phyloP scores from a whole-genome alignment of 352 stramenopile genomes.

The Pythium phragmitis region DNA sequence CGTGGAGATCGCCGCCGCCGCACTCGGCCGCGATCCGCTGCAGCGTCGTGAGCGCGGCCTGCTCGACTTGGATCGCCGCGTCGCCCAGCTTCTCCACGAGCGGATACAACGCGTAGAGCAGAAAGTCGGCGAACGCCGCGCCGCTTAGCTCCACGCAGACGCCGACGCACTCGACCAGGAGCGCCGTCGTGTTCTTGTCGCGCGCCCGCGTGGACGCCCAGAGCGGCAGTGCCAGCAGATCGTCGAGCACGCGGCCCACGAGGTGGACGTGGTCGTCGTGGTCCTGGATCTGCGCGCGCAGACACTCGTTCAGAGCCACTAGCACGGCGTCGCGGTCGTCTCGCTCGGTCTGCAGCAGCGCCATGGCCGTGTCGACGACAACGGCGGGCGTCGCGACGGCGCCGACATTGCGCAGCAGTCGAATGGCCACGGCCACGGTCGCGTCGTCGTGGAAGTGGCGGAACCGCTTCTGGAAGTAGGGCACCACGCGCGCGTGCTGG shows the following conservation, averaged over 20 bases:
- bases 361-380: constrained; percentile 69
- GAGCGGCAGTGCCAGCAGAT: constrained; percentile 50
- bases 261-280: constrained; percentile 54
- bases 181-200: constrained; percentile 27
- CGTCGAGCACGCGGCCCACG: constrained; percentile 72
- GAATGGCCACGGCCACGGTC: constrained; percentile 44
- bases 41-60: constrained; percentile 63
- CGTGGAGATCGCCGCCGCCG: constrained; percentile 42
- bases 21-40: constrained; percentile 65
- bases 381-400: constrained; percentile 46
- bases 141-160: constrained; percentile 67
- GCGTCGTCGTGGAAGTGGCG: constrained; percentile 69
- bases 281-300: constrained; percentile 36
- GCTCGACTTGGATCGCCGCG: constrained; percentile 57
- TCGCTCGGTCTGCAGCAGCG: constrained; percentile 27
- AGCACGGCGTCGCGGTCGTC: constrained; percentile 34
- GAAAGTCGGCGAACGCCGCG: constrained; percentile 51
- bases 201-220: not conserved
- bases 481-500: constrained; percentile 29
- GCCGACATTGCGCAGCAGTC: constrained; percentile 53
- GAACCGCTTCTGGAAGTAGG: constrained; percentile 82
- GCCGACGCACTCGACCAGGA: constrained; percentile 77
- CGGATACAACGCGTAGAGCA: constrained; percentile 77
- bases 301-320: constrained; percentile 64
- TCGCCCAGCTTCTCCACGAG: constrained; percentile 83